These are phyloP conservation scores for Tricholoma terreum DNA, from an alignment of 768 basidiomycete genomes.

Conservation along the genomic window DNA sequence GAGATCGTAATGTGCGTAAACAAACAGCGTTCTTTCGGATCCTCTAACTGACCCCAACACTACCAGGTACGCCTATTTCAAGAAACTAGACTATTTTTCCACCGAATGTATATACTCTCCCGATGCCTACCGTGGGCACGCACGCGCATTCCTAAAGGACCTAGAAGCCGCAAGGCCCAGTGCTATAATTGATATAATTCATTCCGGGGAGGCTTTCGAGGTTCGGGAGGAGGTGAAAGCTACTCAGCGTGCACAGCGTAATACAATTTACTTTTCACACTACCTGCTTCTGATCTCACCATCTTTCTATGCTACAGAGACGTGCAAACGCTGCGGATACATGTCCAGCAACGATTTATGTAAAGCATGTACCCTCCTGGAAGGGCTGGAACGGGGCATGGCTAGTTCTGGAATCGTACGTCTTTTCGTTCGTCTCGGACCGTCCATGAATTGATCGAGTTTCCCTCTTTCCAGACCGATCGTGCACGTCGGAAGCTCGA, in stretches of 20 bases:
- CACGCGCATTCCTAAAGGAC: slow-evolving; percentile 91
- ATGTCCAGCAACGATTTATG: slow-evolving; percentile 97
- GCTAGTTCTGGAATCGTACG: slow-evolving; percentile 60
- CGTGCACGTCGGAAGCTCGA: slow-evolving; percentile 62
- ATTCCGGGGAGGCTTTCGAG: slow-evolving; percentile 92
- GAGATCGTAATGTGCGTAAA: slow-evolving; percentile 91
- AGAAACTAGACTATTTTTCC: slow-evolving; percentile 98
- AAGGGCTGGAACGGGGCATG: slow-evolving; percentile 87
- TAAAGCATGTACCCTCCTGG: slow-evolving; percentile 88
- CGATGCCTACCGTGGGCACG: slow-evolving; percentile 97
- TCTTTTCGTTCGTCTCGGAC: slow-evolving; percentile 13
- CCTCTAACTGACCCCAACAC: background rate
- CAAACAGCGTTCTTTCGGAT: slow-evolving; percentile 4
- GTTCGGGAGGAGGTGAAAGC: slow-evolving; percentile 82
- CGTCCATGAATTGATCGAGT: slow-evolving; percentile 1
- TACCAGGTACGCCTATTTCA: slow-evolving; percentile 95
- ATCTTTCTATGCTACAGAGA: slow-evolving; percentile 50
- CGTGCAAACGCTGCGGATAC: slow-evolving; percentile 89
- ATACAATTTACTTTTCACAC: slow-evolving; percentile 26
- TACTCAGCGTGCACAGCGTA: slow-evolving; percentile 81
- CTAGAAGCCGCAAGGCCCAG: slow-evolving; percentile 92
- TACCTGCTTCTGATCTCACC: slow-evolving; percentile 1
- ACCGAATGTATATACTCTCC: slow-evolving; percentile 99
- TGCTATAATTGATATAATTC: slow-evolving; percentile 96
- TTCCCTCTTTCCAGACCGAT: slow-evolving; percentile 51